A percentile compares a stretch with the other conserved stretches of the same genome.
phyloP scores from a whole-genome alignment of 345 rosid genomes.

The Euphorbia tirucalli region DNA sequence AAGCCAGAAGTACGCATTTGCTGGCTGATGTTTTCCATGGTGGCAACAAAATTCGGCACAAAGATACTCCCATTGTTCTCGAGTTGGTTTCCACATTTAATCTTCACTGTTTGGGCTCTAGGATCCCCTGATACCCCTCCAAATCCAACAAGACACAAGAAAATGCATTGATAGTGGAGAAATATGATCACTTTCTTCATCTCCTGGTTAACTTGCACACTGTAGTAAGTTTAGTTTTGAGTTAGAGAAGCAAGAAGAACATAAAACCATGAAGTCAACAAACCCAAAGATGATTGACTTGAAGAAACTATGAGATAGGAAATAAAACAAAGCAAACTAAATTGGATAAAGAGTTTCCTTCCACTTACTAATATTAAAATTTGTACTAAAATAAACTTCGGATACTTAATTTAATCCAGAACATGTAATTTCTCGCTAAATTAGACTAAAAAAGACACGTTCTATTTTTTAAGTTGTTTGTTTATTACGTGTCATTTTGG shows the following conservation, averaged over 20 bases:
- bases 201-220: constrained; percentile 8
- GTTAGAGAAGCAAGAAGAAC: not conserved
- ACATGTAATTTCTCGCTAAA: no score
- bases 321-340: no score
- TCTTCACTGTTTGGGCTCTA: constrained; percentile 44
- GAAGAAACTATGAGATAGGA: not conserved
- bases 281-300: not conserved
- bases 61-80: constrained; percentile 63
- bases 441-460: no score
- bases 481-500: no score
- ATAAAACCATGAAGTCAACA: not conserved
- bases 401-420: no score
- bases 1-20: constrained; percentile 58
- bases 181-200: constrained; percentile 21
- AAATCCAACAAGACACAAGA: constrained; percentile 18
- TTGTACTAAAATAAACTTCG: no score
- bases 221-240: not conserved
- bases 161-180: not conserved
- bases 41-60: constrained; percentile 69
- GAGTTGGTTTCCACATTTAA: constrained; percentile 39
- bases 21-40: constrained; percentile 80
- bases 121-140: constrained; percentile 47
- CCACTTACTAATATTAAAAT: no score
- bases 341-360: no score
- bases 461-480: no score